A percentile compares a stretch with the other conserved stretches of the same genome.
phyloP scores from a whole-genome alignment of 2,329 filamentous ascomycete species.

The Neopestalotiopsis clavispora region DNA sequence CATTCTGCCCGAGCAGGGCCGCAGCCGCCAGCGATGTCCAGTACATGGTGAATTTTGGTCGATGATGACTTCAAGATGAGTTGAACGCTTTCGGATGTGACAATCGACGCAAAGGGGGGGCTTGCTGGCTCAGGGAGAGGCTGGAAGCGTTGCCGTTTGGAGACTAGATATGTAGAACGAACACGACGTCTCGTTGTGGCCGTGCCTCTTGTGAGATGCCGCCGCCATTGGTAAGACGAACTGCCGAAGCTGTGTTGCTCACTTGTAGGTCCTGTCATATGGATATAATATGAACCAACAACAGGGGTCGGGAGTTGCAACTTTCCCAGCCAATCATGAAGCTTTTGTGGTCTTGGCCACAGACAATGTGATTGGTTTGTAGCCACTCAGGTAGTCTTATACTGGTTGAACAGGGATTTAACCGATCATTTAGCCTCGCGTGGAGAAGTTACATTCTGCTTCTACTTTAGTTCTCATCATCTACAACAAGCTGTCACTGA shows the following conservation, averaged over 20 bases:
- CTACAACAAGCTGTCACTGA: not conserved
- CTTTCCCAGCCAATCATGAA: constrained; percentile 1
- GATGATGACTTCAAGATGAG: not conserved
- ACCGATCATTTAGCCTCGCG: constrained; percentile 5
- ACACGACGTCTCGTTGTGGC: not conserved
- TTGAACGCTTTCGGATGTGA: not conserved
- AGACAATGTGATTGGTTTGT: not conserved
- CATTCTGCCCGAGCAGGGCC: constrained; percentile 36
- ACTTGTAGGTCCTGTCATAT: constrained; percentile 1
- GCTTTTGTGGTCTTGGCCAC: not conserved
- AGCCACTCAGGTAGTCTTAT: not conserved
- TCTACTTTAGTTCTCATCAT: not conserved
- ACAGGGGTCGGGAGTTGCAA: not conserved
- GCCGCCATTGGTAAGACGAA: not conserved
- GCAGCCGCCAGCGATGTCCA: constrained; percentile 36
- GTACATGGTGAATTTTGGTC: constrained; percentile 34
- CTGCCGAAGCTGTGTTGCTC: constrained; percentile 2
- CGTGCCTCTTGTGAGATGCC: not conserved
- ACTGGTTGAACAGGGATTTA: constrained; percentile 4
- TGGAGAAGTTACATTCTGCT: constrained; percentile 7
- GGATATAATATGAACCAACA: constrained; percentile 5
- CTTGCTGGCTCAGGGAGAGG: not conserved
- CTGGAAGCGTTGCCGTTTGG: constrained; percentile 1
- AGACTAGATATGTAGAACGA: constrained; percentile 4
- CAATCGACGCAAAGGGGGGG: not conserved